Evolutionary conservation across 495 filamentous ascomycete species (phyloP).

Genomic region (Tuber magnatum): DNA sequence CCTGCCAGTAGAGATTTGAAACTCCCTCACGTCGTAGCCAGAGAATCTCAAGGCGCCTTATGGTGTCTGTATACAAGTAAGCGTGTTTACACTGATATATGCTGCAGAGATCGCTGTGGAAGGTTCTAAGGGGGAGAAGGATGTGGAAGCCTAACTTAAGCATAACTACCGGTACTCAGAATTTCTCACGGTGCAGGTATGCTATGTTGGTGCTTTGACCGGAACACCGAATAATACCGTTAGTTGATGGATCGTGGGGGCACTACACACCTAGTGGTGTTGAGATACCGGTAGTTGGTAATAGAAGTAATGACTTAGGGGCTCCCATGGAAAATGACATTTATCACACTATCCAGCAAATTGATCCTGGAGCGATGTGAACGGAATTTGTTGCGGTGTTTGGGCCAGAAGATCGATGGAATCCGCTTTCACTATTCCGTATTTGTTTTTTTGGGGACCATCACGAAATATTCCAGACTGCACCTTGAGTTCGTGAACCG

Average conservation of each 20-base stretch:
- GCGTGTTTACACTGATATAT: neutral
- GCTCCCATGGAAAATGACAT: too few relatives aligned
- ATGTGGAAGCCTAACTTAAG: neutral
- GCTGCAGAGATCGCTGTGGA: neutral
- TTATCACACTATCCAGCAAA: neutral
- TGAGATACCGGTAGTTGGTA: neutral
- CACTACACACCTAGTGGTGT: neutral
- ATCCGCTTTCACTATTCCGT: neutral
- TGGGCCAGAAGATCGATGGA: neutral
- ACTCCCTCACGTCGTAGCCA: neutral
- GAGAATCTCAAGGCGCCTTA: neutral
- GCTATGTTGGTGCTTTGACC: neutral
- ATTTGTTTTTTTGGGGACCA: neutral
- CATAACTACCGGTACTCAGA: neutral
- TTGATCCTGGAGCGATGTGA: neutral
- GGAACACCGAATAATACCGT: neutral
- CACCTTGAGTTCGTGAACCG: neutral
- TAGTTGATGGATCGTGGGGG: neutral
- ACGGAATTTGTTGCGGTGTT: neutral
- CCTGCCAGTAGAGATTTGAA: neutral
- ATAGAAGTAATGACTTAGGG: neutral
- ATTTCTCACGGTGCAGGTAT: neutral
- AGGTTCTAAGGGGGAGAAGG: neutral
- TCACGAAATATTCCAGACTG: neutral
- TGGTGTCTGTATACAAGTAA: neutral